Percentiles rank a stretch among this genome's conserved stretches.
Conservation (phyloP, 257 asterid species). For the Sherardia arvensis region DNA sequence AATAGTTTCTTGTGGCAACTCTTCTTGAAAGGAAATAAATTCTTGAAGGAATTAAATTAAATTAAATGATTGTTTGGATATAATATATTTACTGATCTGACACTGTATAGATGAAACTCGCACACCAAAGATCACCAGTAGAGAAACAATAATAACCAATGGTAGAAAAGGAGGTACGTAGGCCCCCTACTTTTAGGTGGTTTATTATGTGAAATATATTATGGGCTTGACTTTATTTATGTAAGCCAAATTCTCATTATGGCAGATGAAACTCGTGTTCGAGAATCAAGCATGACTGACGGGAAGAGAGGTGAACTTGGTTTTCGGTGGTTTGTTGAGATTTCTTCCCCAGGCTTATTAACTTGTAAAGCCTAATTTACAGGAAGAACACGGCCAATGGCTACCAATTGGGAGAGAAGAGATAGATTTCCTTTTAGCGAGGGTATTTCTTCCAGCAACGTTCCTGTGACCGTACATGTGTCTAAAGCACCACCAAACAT, state of each 20-base stretch:
- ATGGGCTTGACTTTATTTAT: not conserved
- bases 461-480: constrained; percentile 35
- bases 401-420: constrained; percentile 63
- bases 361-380: constrained; percentile 16
- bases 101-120: constrained; percentile 18
- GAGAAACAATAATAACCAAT: constrained; percentile 46
- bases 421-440: constrained; percentile 48
- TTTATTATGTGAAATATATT: not conserved
- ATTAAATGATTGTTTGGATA: not conserved
- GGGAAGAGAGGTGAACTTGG: constrained; percentile 38
- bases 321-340: not conserved
- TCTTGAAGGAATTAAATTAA: not conserved
- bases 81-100: not conserved
- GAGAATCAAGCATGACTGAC: constrained; percentile 46
- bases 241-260: not conserved
- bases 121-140: constrained; percentile 29
- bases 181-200: not conserved
- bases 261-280: constrained; percentile 30
- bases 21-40: not conserved
- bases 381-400: constrained; percentile 47
- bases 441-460: constrained; percentile 40
- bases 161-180: constrained; percentile 59
- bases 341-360: constrained; percentile 10
- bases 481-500: constrained; percentile 24
- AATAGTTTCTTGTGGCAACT: not conserved